These are phyloP conservation scores for Dimargaris xerosporica DNA, from an alignment of 192 early-diverging fungal genomes.

Conservation along the genomic window DNA sequence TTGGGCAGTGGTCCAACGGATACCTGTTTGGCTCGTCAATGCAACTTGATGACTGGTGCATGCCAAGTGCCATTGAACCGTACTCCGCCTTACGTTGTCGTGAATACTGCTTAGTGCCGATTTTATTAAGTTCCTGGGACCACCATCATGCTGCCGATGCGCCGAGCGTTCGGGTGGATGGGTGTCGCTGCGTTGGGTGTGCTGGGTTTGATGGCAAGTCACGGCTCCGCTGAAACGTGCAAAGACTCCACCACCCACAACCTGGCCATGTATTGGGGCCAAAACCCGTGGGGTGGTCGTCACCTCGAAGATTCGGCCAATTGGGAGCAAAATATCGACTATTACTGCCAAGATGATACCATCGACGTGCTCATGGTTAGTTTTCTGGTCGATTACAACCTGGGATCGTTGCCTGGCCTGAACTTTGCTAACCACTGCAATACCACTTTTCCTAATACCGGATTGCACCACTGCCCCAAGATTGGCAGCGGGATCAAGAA, in stretches of 20 bases:
- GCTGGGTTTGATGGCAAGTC: no score
- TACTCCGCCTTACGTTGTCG: no score
- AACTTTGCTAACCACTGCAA: slow-evolving; percentile 39
- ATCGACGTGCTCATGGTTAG: slow-evolving; percentile 40
- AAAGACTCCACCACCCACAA: neutral
- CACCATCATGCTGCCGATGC: no score
- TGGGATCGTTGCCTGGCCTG: slow-evolving; percentile 29
- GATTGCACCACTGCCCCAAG: slow-evolving; percentile 36
- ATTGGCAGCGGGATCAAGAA: slow-evolving; percentile 42
- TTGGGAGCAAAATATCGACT: neutral
- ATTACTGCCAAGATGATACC: slow-evolving; percentile 43
- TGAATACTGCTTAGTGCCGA: no score
- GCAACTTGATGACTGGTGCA: no score
- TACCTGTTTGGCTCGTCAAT: no score
- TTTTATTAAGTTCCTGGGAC: no score
- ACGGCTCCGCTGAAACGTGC: no score
- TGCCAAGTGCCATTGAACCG: no score
- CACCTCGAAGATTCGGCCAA: neutral
- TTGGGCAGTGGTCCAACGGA: no score
- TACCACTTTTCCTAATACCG: slow-evolving; percentile 31
- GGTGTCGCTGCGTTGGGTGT: no score
- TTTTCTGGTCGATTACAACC: slow-evolving; percentile 37
- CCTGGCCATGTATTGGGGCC: slow-evolving; percentile 8
- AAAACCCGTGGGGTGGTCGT: neutral
- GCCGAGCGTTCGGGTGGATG: no score